These are phyloP conservation scores for Apiospora sp. DNA, from an alignment of 2,329 filamentous ascomycete genomes.

Conservation along the genomic window DNA sequence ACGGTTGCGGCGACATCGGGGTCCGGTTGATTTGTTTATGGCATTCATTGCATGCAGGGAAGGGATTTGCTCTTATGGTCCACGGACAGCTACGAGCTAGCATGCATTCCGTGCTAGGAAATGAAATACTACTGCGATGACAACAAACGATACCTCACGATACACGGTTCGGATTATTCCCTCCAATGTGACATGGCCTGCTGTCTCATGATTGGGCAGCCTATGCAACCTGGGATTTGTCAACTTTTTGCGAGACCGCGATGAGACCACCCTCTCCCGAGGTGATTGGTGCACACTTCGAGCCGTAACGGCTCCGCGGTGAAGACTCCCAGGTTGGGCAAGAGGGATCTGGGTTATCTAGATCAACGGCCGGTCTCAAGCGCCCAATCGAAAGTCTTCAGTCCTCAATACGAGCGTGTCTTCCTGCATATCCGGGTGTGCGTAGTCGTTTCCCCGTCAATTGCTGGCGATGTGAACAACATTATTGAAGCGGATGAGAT, in stretches of 20 bases:
- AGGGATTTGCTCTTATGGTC: conserved; percentile 18
- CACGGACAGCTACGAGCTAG: conserved; percentile 22
- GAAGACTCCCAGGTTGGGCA: background rate
- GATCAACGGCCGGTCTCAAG: background rate
- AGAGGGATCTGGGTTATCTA: background rate
- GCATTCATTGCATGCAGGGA: conserved; percentile 16
- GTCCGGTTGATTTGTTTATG: conserved; percentile 23
- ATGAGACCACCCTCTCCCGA: background rate
- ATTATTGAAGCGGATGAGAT: background rate
- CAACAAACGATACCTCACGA: conserved; percentile 21
- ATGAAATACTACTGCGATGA: conserved; percentile 24
- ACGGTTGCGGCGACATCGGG: conserved; percentile 22
- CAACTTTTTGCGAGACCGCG: background rate
- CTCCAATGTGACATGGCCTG: conserved; percentile 2
- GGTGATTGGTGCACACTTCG: conserved; percentile 5
- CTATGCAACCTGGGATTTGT: background rate
- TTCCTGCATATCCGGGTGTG: background rate
- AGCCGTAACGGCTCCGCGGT: background rate
- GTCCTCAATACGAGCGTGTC: background rate
- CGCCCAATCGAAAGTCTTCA: background rate
- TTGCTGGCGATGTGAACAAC: background rate
- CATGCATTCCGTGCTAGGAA: conserved; percentile 24
- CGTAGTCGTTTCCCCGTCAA: background rate
- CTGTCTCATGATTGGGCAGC: background rate
- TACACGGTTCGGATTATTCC: conserved; percentile 1